Percentiles rank a stretch among this genome's conserved stretches.
Conservation (phyloP, 148 eudicot species). For the Persicaria tinctoria region DNA sequence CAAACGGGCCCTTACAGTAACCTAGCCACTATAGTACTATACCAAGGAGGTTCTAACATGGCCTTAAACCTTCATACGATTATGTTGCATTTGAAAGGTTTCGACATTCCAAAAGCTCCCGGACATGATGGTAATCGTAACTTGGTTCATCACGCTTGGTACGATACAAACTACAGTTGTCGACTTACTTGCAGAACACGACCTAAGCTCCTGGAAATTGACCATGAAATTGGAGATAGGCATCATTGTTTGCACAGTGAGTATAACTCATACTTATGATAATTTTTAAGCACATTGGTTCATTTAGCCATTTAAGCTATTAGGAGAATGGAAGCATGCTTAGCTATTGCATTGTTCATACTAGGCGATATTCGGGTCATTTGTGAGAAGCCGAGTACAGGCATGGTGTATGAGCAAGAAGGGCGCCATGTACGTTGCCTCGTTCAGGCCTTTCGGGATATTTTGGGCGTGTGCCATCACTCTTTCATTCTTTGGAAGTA, state of each 20-base stretch:
- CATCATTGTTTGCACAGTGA: conserved; percentile 43
- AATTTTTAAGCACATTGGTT: not conserved
- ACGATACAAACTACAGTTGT: conserved; percentile 52
- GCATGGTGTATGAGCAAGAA: conserved; percentile 58
- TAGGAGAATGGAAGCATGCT: not conserved
- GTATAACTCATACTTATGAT: not conserved
- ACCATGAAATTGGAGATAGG: conserved; percentile 48
- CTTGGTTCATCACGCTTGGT: conserved; percentile 53
- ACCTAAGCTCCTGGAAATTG: conserved; percentile 57
- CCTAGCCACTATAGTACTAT: no score
- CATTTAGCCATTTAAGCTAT: no score
- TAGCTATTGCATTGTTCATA: not conserved
- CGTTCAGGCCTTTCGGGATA: conserved; percentile 70
- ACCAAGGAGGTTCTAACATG: no score
- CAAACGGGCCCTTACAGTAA: no score
- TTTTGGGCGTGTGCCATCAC: conserved; percentile 57
- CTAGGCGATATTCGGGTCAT: conserved; percentile 60
- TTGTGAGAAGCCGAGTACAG: conserved; percentile 50
- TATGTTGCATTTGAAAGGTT: not conserved
- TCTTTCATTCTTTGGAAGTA: conserved; percentile 49
- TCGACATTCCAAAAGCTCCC: conserved; percentile 40
- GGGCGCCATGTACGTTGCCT: conserved; percentile 58
- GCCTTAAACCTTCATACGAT: no score
- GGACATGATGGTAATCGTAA: conserved; percentile 53
- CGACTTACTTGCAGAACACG: conserved; percentile 45